Conservation (phyloP, 768 basidiomycete genomes). For the Tricholoma hemisulphureum region DNA sequence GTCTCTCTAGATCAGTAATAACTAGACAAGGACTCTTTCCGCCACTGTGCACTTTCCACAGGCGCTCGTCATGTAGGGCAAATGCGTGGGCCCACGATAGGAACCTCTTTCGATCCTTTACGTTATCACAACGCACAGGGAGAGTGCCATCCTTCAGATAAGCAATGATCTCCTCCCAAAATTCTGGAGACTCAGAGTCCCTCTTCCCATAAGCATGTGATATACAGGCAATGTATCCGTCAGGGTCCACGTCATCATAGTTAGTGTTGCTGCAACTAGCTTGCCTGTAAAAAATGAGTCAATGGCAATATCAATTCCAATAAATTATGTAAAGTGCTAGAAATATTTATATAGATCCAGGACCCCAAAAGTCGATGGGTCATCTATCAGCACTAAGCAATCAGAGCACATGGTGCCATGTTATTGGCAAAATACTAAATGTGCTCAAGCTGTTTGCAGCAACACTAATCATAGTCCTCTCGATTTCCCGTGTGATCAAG, state of each 20-base stretch:
- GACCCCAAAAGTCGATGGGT: no score
- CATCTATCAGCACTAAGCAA: no score
- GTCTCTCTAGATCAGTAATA: conserved; percentile 9
- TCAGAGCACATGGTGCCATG: no score
- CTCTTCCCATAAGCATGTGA: neutral
- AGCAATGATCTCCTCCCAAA: conserved; percentile 11
- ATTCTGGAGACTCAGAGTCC: neutral
- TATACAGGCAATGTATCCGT: neutral
- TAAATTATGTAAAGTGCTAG: no score
- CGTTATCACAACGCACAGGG: neutral
- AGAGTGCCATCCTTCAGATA: conserved; percentile 13
- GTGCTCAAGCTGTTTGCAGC: no score
- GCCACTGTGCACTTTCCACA: conserved; percentile 3
- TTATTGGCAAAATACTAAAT: no score
- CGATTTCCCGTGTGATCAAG: conserved; percentile 27
- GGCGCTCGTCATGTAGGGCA: conserved; percentile 9
- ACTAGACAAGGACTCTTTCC: conserved; percentile 21
- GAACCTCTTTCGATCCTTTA: neutral
- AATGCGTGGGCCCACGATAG: neutral
- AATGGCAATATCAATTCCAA: no score
- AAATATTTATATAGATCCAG: no score
- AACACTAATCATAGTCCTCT: conserved; percentile 10
- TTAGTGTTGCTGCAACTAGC: no score
- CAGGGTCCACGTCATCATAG: neutral
- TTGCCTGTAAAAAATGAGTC: no score